A percentile compares a stretch with the other conserved stretches of the same genome.
These are phyloP conservation scores for Huntiella moniliformis DNA, from an alignment of 2,329 filamentous ascomycete species.

Conservation along the genomic window DNA sequence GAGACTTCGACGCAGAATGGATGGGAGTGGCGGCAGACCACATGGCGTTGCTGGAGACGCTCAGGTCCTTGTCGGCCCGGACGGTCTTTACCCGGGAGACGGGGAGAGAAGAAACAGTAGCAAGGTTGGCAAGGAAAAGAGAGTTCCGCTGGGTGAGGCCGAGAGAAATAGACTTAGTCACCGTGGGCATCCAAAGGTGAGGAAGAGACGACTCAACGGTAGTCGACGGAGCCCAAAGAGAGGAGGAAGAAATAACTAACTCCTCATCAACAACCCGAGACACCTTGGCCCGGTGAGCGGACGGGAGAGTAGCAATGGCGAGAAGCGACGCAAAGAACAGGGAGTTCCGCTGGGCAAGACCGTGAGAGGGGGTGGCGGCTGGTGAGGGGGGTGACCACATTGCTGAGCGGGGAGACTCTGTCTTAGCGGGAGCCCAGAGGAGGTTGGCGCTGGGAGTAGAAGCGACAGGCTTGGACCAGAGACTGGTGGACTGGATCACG, in stretches of 20 bases:
- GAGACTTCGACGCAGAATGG: background rate
- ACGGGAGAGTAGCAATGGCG: background rate
- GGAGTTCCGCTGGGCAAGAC: constrained; percentile 5
- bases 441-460: constrained; percentile 15
- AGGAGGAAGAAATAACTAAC: constrained; percentile 2
- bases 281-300: constrained; percentile 3
- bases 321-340: constrained; percentile 10
- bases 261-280: constrained; percentile 1
- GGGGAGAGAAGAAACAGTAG: constrained; percentile 10
- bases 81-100: constrained; percentile 11
- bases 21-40: background rate
- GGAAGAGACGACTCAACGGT: background rate
- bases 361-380: background rate
- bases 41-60: constrained; percentile 4
- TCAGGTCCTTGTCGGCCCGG: background rate
- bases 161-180: background rate
- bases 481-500: background rate
- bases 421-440: constrained; percentile 7
- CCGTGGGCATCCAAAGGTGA: constrained; percentile 3
- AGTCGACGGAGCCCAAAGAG: constrained; percentile 7
- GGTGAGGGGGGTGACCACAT: constrained; percentile 4
- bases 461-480: background rate
- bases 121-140: constrained; percentile 10
- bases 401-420: background rate
- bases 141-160: constrained; percentile 18